Evolutionary conservation across 2,329 filamentous ascomycete genomes (phyloP), one percentile per base, ranked within the genome.

Genomic region (Exophiala oligosperma): DNA sequence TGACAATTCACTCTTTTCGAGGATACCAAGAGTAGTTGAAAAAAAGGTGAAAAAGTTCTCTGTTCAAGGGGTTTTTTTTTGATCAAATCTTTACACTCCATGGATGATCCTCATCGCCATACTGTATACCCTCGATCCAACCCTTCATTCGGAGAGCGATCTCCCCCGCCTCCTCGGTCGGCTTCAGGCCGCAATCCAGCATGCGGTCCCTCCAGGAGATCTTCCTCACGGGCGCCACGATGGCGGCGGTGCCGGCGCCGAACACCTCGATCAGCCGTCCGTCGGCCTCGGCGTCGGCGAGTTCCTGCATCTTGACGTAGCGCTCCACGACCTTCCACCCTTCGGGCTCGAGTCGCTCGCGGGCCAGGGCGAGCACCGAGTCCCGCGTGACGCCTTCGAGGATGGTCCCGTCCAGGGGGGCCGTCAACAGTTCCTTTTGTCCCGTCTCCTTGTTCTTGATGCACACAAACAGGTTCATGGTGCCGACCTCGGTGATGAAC

Each of bases 381-480:
- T 99, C 93, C 66, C 94, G 83, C 9, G 92, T 97, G 5, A 99
- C 92, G 68, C 94, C 94, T 76, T 95, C 91, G 47, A 99, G 83
- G 66, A 99, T 99, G 29, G 93, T 99, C 51, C 94, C 94, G 73
- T 99, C 94, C 12, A 99, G 83, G 24, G 94, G 94, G 38, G 93
- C 91, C n/a, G 94, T 99, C 69, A 97, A 74, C 53, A 99, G 84
- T 79, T 97, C 92, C 71, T 92, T 93, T 77, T 92, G 84, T 6
- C 93, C 94, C 11, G 91, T 94, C 74, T 90, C 82, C 81, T 90
- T 90, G 79, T 95, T 86, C 77, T 86, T 86, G 68, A 97, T 77
- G 43, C 89, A 92, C 32, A 89, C 88, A 70, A 97, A 99, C 73
- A 99, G 86, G 78, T 99, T 99, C 94, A 99, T 99, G 57, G 94